Conservation (phyloP, 345 rosid species). For the Eucalyptus regnans region DNA sequence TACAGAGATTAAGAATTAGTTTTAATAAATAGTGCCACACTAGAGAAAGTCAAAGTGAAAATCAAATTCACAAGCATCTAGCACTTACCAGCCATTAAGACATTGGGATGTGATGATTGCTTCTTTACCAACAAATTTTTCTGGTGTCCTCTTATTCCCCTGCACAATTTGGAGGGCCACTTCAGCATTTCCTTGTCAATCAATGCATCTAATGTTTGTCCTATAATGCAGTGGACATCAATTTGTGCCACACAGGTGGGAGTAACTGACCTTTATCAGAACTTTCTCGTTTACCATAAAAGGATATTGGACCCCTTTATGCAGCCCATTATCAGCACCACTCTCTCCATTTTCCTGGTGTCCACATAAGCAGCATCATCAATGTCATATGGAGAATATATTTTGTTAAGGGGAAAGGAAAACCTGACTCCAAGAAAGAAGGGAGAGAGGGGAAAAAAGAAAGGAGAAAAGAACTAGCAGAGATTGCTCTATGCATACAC, state of each 20-base stretch:
- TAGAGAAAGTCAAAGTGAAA: background rate
- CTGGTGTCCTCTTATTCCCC: constrained; percentile 97
- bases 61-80: background rate
- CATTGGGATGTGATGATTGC: constrained; percentile 94
- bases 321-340: constrained; percentile 48
- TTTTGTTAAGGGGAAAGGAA: background rate
- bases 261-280: constrained; percentile 57
- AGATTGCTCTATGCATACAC: background rate
- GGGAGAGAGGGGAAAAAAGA: background rate
- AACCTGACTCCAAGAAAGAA: background rate
- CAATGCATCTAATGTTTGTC: background rate
- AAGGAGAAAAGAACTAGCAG: background rate
- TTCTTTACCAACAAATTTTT: constrained; percentile 95
- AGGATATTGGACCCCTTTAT: constrained; percentile 79
- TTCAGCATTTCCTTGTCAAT: background rate
- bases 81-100: constrained; percentile 92
- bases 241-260: background rate
- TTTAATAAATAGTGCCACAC: background rate
- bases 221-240: background rate
- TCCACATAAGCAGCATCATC: background rate
- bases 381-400: background rate
- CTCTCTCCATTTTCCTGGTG: constrained; percentile 72
- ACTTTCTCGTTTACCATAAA: constrained; percentile 93
- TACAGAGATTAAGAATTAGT: background rate
- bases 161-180: constrained; percentile 9